A percentile compares a stretch with the other conserved stretches of the same genome.
Conservation (phyloP, 2,329 filamentous ascomycete species). For the Sclerotinia minor region DNA sequence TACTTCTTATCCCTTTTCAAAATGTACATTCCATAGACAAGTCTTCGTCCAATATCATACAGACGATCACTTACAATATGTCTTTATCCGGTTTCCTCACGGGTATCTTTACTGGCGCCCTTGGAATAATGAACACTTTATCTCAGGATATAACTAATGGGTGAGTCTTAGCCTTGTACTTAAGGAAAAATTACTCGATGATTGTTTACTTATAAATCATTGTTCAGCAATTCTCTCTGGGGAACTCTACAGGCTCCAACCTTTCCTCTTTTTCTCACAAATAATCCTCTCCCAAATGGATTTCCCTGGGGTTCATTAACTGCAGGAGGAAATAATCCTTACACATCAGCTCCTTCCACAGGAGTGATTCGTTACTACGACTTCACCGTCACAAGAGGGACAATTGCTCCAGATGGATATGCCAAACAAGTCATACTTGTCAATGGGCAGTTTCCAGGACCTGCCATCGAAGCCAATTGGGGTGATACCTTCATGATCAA, state of each 20-base stretch:
- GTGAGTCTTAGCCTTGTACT: background rate
- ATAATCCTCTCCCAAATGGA: conserved; percentile 52
- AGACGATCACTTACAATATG: conserved; percentile 5
- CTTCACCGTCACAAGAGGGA: conserved; percentile 38
- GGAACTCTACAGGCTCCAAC: conserved; percentile 39
- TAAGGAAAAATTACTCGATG: background rate
- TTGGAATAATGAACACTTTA: background rate
- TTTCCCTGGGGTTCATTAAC: conserved; percentile 54
- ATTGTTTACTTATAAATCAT: background rate
- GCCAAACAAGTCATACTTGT: conserved; percentile 54
- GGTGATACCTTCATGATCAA: conserved; percentile 57
- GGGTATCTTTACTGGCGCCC: background rate
- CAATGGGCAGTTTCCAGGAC: conserved; percentile 44
- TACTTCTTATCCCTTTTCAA: background rate
- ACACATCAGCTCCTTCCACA: conserved; percentile 44
- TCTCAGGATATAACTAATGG: background rate
- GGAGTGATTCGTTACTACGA: conserved; percentile 44
- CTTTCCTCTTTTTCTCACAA: conserved; percentile 47
- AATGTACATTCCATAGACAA: background rate
- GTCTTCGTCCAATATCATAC: background rate
- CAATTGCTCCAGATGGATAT: conserved; percentile 46
- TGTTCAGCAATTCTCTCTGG: conserved; percentile 33
- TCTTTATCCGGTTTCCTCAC: background rate
- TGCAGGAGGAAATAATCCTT: conserved; percentile 44
- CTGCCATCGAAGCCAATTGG: conserved; percentile 44